Percentiles rank a stretch among this genome's conserved stretches.
Conservation (phyloP, 108 stramenopile species). For the Skeletonema costatum region DNA sequence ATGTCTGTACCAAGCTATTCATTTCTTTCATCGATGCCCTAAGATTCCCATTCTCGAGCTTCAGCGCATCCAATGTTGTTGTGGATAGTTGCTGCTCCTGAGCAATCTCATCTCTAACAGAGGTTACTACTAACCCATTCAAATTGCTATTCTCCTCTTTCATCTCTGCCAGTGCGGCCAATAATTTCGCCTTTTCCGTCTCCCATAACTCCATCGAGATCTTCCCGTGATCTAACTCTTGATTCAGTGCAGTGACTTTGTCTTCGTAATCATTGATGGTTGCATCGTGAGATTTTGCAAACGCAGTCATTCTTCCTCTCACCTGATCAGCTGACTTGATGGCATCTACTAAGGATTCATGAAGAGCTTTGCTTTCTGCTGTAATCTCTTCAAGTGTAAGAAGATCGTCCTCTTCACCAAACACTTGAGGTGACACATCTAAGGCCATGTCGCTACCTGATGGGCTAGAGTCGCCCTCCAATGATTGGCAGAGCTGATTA, state of each 20-base stretch:
- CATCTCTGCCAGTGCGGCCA: slow-evolving; percentile 11
- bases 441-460: neutral
- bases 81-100: slow-evolving; percentile 14
- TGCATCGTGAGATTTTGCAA: slow-evolving; percentile 14
- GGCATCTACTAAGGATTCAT: slow-evolving; percentile 11
- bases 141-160: slow-evolving; percentile 4
- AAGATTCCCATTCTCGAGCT: slow-evolving; percentile 13
- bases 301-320: slow-evolving; percentile 14
- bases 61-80: neutral
- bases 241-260: slow-evolving; percentile 2
- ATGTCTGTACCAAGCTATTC: slow-evolving; percentile 11
- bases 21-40: slow-evolving; percentile 6
- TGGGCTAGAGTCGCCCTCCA: neutral
- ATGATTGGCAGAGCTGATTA: neutral
- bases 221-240: neutral
- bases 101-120: slow-evolving; percentile 15
- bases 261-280: slow-evolving; percentile 14
- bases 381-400: slow-evolving; percentile 12
- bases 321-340: slow-evolving; percentile 6
- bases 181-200: slow-evolving; percentile 10
- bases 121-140: slow-evolving; percentile 10
- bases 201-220: slow-evolving; percentile 1
- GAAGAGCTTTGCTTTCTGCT: slow-evolving; percentile 12
- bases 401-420: slow-evolving; percentile 4
- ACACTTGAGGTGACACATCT: neutral